These are phyloP conservation scores for Aspergillus sclerotiicarbonarius DNA, from an alignment of 495 filamentous ascomycete genomes.

Conservation along the genomic window DNA sequence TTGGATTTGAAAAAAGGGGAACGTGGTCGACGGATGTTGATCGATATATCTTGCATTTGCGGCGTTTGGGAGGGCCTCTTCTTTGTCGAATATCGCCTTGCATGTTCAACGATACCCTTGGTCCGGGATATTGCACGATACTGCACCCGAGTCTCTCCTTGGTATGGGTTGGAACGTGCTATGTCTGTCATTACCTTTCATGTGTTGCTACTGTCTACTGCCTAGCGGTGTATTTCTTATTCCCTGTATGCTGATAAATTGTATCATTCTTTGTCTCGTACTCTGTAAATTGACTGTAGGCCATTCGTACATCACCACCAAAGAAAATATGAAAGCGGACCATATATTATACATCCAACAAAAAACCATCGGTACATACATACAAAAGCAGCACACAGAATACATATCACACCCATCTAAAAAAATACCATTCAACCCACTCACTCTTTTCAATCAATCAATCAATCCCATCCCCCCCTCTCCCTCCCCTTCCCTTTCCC, in stretches of 20 bases:
- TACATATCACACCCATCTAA: constrained; percentile 28
- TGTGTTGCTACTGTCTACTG: constrained; percentile 6
- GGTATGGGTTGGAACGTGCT: constrained; percentile 8
- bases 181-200: background rate
- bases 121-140: constrained; percentile 2
- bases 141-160: constrained; percentile 22
- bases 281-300: background rate
- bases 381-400: constrained; percentile 18
- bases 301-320: background rate
- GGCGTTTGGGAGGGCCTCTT: constrained; percentile 39
- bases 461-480: background rate
- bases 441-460: background rate
- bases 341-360: background rate
- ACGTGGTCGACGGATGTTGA: constrained; percentile 17
- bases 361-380: background rate
- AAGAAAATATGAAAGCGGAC: background rate
- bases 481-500: too few species aligned
- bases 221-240: background rate
- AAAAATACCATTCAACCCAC: background rate
- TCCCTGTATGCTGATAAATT: constrained; percentile 1
- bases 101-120: constrained; percentile 27
- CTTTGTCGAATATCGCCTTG: constrained; percentile 16
- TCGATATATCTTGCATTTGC: constrained; percentile 45
- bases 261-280: background rate
- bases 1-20: constrained; percentile 16